Base-by-base conservation (phyloP, 306 rosid species). In the Rosa lucieae region DNA sequence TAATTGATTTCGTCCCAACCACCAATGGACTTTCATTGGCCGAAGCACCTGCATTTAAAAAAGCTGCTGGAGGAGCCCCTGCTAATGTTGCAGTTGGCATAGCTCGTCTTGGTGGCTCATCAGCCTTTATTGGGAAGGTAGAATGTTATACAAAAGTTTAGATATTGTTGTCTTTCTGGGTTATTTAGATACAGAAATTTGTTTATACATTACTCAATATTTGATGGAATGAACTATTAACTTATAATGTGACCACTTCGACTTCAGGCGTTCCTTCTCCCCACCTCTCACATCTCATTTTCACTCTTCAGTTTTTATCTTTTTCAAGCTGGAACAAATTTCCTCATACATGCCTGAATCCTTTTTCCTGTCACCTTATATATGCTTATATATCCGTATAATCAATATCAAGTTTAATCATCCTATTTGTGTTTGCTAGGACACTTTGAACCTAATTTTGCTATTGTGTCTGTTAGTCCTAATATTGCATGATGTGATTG, bases 1-100 rank as follows among this genome's bases (percentile, higher is more conserved):
- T 95, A 77, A 92, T 95, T 86, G 99, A 95, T 86, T 92, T 95
- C 37, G 99, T 95, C 80, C 99, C 99, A 62, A 92, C 96, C 39
- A 44, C 42, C 26, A 95, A 3, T 66, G 99, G 99, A 61, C 79
- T 95, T 77, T 88, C 99, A 76, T 86, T 95, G 89, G 93, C 98
- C 43, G 99, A 92, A 70, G 89, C 96, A 48, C 92, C 98, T 78
- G 99, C 96, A 3, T 95, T 92, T 82, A 87, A 95, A 79, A 95
- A 95, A 83, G 99, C 99, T 82, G 88, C 99, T 12, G 99, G 98
- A 32, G 98, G 98, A 72, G 98, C 97, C 75, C 99, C 97, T 81
- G 99, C 99, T 29, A 94, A 94, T 84, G 99, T 94, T 83, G 97
- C 99, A 21, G 99, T 94, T 63, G 99, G 96, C 76, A 86, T 94